Conservation (phyloP, 805 yeast species). For the Wickerhamiella lipophila region DNA sequence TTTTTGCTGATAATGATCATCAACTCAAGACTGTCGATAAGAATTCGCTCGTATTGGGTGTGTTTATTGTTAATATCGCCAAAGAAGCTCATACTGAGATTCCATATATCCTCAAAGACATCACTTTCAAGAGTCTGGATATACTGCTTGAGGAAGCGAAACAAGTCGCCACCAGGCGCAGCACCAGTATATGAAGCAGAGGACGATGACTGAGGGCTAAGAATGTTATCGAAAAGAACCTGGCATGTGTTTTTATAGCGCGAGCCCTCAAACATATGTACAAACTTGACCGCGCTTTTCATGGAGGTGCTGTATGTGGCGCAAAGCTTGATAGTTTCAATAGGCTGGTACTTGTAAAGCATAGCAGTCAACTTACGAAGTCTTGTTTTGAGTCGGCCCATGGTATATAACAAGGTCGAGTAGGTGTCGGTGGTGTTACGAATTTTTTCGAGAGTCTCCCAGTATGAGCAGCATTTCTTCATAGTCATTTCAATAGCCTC, state of each 20-base stretch:
- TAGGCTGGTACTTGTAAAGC: constrained; percentile 17
- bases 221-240: constrained; percentile 10
- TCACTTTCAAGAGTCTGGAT: constrained; percentile 57
- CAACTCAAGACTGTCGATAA: constrained; percentile 44
- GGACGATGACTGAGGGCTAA: constrained; percentile 4
- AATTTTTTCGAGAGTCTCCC: constrained; percentile 18
- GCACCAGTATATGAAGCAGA: neutral
- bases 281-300: constrained; percentile 17
- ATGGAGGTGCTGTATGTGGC: constrained; percentile 7
- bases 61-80: constrained; percentile 43
- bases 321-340: constrained; percentile 16
- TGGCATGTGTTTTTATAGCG: constrained; percentile 18
- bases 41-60: constrained; percentile 35
- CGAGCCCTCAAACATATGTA: constrained; percentile 21
- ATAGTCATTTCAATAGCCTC: constrained; percentile 17
- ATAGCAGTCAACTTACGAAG: constrained; percentile 21
- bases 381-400: constrained; percentile 24
- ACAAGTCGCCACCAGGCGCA: neutral
- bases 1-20: constrained; percentile 36
- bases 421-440: constrained; percentile 9
- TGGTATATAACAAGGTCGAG: constrained; percentile 16
- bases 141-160: constrained; percentile 38
- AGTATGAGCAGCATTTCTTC: constrained; percentile 17
- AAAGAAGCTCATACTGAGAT: constrained; percentile 42
- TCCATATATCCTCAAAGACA: constrained; percentile 69